These are phyloP conservation scores for Lyophyllum decastes DNA, from an alignment of 768 basidiomycete species.

Conservation along the genomic window DNA sequence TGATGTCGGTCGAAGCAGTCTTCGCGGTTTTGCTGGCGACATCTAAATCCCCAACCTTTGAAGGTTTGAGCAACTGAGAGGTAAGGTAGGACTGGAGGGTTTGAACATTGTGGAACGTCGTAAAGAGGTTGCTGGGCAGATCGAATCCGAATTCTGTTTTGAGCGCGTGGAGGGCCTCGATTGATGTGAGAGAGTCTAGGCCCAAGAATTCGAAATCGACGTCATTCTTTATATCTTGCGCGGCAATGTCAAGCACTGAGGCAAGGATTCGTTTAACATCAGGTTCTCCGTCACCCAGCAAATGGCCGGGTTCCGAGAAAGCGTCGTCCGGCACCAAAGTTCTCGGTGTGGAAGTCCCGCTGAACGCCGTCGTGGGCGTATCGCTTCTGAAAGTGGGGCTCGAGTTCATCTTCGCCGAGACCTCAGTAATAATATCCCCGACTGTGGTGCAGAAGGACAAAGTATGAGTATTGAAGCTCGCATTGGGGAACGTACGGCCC, in stretches of 20 bases:
- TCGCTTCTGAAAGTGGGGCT: not conserved
- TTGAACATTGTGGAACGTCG: conserved; percentile 37
- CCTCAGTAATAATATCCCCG: conserved; percentile 33
- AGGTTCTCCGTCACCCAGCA: conserved; percentile 22
- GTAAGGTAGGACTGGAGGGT: conserved; percentile 35
- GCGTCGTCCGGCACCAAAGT: conserved; percentile 42
- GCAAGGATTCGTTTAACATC: conserved; percentile 43
- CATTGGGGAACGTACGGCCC: conserved; percentile 32
- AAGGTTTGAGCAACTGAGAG: not conserved
- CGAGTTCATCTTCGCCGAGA: conserved; percentile 18
- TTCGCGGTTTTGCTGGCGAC: not conserved
- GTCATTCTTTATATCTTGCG: conserved; percentile 42
- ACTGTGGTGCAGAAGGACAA: conserved; percentile 37
- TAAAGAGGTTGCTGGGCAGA: conserved; percentile 48
- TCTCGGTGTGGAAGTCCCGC: conserved; percentile 32
- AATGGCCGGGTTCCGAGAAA: conserved; percentile 18
- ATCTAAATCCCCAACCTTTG: not conserved
- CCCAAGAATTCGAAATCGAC: conserved; percentile 52
- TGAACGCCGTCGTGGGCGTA: conserved; percentile 14
- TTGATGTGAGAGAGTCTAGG: conserved; percentile 64
- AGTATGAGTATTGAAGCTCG: conserved; percentile 27
- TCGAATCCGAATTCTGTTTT: conserved; percentile 39
- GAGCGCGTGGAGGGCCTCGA: conserved; percentile 57
- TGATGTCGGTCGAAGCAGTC: not conserved
- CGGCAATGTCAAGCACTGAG: conserved; percentile 44